Evolutionary conservation across 176 grass and related monocot genomes (phyloP), one percentile per base, ranked within the genome.

Genomic region (Secale cereale): DNA sequence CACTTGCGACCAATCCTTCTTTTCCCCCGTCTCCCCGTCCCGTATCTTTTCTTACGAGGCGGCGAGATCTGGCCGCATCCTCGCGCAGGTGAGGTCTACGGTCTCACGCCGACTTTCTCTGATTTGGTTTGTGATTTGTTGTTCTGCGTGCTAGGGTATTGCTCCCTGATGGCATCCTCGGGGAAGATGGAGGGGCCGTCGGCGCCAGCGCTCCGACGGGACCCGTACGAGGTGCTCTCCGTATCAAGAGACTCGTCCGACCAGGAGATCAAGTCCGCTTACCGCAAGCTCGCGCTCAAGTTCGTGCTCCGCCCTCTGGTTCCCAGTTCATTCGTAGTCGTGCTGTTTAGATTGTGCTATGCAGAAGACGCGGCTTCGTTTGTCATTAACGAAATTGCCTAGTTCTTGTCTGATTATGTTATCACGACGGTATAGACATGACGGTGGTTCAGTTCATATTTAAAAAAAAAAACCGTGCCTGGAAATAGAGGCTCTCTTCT

Each of bases 261-360:
- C 82, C 97, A 95, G 89, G 97, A 98, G 60, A 98, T 98, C 88
- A 98, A 98, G 76, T 94, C 97, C 35, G 89, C 97, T 16, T 98
- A 98, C 81, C 88, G 97, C 83, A 98, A 95, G 87, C 97, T 98
- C 79, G 97, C 97, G 16, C 97, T 98, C 63, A 98, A 98, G 97
- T 98, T 25, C 43, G 77, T 84, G 17, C 52, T 43, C 54, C n/a
- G 19, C 54, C 54, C 25, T n/a, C 59, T 77, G 32, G 16, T 79
- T 30, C n/a, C 6, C 5, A 2, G 28, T 39, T 19, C 68, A 37
- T 30, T 57, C n/a, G 67, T 81, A 16, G 48, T 52, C 74, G 20
- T 52, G 26, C 45, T 66, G 7, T 80, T 81, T 61, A 8, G 16
- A 70, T 52, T 82, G 57, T 11, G 72, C 14, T 15, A 52, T 31